Conservation (phyloP, 495 filamentous ascomycete genomes). For the Penicillium steckii region DNA sequence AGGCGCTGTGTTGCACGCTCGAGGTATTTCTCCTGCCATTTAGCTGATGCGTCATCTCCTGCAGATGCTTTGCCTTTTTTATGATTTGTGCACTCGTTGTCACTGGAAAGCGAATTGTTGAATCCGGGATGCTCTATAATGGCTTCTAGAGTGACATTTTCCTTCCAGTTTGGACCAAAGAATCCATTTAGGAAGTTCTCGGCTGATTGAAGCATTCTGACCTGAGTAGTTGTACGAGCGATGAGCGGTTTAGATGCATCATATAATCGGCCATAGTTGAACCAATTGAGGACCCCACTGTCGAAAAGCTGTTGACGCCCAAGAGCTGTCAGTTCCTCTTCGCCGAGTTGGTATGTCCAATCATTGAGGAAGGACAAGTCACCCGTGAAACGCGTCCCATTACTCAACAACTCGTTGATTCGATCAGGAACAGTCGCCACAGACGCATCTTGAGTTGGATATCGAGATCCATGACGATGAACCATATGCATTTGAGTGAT, state of each 20-base stretch:
- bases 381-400: neutral
- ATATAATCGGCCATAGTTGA: constrained; percentile 2
- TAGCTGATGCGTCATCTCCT: neutral
- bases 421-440: neutral
- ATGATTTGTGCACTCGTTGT: neutral
- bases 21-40: neutral
- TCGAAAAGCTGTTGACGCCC: constrained; percentile 3
- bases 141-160: constrained; percentile 1
- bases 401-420: neutral
- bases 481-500: constrained; percentile 7
- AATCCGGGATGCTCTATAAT: neutral
- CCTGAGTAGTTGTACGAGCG: constrained; percentile 1
- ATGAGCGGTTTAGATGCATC: constrained; percentile 1
- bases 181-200: constrained; percentile 4
- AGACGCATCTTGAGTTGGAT: neutral
- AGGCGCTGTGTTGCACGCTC: neutral
- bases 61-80: neutral
- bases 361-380: neutral
- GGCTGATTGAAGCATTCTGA: constrained; percentile 1
- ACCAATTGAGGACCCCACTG: constrained; percentile 1
- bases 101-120: neutral
- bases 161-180: constrained; percentile 1
- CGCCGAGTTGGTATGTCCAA: neutral
- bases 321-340: constrained; percentile 1
- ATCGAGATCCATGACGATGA: constrained; percentile 3